Conservation (phyloP, 1,284 basidiomycete species). For the Cryptococcus deneoformans region DNA sequence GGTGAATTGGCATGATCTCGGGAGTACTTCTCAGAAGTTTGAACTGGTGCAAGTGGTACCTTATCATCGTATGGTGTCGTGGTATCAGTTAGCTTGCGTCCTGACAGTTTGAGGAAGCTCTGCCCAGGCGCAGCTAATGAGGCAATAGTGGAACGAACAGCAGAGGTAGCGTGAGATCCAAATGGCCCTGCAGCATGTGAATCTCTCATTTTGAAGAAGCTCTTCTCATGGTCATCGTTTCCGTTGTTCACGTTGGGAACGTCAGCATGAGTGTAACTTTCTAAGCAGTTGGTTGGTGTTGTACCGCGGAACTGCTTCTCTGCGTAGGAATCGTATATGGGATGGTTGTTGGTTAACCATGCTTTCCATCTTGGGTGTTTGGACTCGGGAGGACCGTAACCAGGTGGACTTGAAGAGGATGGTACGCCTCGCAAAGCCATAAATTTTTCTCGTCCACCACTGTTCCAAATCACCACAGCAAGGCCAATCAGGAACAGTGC, state of each 20-base stretch:
- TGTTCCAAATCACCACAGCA: conserved; percentile 40
- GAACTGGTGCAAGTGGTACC: not conserved
- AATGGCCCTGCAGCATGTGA: not conserved
- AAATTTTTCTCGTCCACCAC: conserved; percentile 27
- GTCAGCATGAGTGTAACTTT: not conserved
- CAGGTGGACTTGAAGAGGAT: not conserved
- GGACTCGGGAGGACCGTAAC: not conserved
- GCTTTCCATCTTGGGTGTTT: conserved; percentile 10
- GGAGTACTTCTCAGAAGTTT: conserved; percentile 26
- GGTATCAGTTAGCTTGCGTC: conserved; percentile 8
- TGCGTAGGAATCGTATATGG: conserved; percentile 32
- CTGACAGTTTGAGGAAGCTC: conserved; percentile 28
- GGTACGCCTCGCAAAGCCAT: conserved; percentile 10
- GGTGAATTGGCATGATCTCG: not conserved
- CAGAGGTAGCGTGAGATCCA: conserved; percentile 10
- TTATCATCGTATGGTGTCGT: not conserved
- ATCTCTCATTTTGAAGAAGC: conserved; percentile 21
- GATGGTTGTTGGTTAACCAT: conserved; percentile 21
- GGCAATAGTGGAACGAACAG: conserved; percentile 23
- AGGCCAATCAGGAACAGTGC: conserved; percentile 37
- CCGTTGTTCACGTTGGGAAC: conserved; percentile 6
- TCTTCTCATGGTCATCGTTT: conserved; percentile 9
- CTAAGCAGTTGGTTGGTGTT: conserved; percentile 1
- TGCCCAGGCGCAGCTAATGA: conserved; percentile 35
- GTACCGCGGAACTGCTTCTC: conserved; percentile 28